Evolutionary conservation across 306 rosid species (phyloP).

Genomic region (Comarum palustre): DNA sequence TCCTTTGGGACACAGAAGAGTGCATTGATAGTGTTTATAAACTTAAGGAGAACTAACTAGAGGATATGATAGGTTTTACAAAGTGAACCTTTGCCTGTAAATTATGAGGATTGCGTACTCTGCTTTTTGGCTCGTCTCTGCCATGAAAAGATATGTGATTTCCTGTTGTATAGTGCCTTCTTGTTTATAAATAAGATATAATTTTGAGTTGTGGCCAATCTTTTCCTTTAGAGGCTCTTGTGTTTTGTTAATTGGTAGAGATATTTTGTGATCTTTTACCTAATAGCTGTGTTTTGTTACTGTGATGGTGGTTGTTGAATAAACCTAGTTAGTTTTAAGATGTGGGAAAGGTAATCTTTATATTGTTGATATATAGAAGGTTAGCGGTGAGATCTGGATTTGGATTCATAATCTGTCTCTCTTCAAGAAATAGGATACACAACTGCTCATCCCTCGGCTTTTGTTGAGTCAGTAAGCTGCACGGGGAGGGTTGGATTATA

Average conservation of each 20-base stretch:
- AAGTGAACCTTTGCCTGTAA: slow-evolving; percentile 36
- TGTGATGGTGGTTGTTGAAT: background rate
- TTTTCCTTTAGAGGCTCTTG: background rate
- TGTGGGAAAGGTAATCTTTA: too few species aligned
- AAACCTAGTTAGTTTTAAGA: background rate
- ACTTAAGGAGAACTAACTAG: slow-evolving; percentile 60
- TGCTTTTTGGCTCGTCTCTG: slow-evolving; percentile 6
- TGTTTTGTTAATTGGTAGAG: background rate
- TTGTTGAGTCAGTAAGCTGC: background rate
- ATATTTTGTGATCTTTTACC: background rate
- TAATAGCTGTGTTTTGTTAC: background rate
- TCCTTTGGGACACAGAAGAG: slow-evolving; percentile 93
- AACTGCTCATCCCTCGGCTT: background rate
- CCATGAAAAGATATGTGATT: slow-evolving; percentile 10
- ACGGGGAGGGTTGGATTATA: background rate
- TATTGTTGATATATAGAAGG: background rate
- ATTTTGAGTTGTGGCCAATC: slow-evolving; percentile 1
- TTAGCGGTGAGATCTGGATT: background rate
- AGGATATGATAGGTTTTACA: slow-evolving; percentile 10
- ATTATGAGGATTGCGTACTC: slow-evolving; percentile 34
- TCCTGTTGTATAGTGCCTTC: slow-evolving; percentile 35
- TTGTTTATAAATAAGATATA: slow-evolving; percentile 1
- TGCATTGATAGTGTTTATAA: slow-evolving; percentile 62
- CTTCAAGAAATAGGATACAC: background rate
- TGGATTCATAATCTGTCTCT: background rate